Evolutionary conservation across 228 moss, liverwort and hornwort genomes (phyloP), one percentile per base, ranked within the genome.

Genomic region (Sphagnum fallax): DNA sequence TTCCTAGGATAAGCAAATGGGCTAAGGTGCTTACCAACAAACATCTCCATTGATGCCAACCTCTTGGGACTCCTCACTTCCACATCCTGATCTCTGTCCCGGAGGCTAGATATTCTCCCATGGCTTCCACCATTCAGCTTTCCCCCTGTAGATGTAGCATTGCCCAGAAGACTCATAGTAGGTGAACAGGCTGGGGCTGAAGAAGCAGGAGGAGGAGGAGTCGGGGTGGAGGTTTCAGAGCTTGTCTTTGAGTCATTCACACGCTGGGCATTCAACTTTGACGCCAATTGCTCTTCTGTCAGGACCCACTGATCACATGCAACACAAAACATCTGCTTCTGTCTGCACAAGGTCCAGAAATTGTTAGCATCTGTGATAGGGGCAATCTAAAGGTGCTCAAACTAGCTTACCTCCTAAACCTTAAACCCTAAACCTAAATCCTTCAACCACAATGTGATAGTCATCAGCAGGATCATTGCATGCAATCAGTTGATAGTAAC

Each of bases 221-320:
- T 55, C 5, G 63, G 50, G 32, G 66, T 4, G 58, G 61, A 49
- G 63, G 86, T 72, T 51, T 79, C 82, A 52, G 66, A 73, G 57
- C 52, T 48, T 60, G 73, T 72, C 55, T 47, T 60, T 16, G 67
- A 68, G 47, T 88, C 89, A 12, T 78, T 74, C 49, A 83, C 88
- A 72, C 83, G 76, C 18, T 91, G 89, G n/a, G 77, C 84, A 57
- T 79, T 74, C 11, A 91, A 76, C 64, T 83, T 83, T 6, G 82
- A 79, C 10, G 89, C 89, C 47, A 88, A 80, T 79, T 97, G 89
- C 4, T 88, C 84, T 72, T 97, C 93, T 0, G 89, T 91, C 61
- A 97, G 74, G 50, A 97, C 81, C 96, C 93, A 97, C 75, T 91
- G 93, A 59, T 75, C 72, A 72, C 96, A 97, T 6, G 88, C 84